Percentiles rank a stretch among this genome's conserved stretches.
Conservation (phyloP, 805 yeast genomes). For the Candida chilensis region DNA sequence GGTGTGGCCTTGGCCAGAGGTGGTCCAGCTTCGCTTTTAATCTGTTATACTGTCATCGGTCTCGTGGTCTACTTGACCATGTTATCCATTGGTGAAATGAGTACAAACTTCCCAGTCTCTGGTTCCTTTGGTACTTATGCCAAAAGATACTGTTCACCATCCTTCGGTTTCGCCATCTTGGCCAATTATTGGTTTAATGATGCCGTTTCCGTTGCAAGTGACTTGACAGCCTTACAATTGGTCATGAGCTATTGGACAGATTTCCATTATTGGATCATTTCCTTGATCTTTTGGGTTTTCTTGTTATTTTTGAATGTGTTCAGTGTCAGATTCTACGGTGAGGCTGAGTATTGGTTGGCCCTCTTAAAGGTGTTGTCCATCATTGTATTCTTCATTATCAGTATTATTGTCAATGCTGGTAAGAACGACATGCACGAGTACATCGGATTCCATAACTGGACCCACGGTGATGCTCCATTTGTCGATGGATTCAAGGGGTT, state of each 20-base stretch:
- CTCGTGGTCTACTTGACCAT: conserved; percentile 43
- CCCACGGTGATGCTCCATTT: conserved; percentile 41
- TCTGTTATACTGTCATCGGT: no score
- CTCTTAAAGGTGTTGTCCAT: conserved; percentile 39
- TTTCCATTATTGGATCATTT: conserved; percentile 40
- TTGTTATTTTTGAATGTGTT: conserved; percentile 27
- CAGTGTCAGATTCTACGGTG: conserved; percentile 30
- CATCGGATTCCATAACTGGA: conserved; percentile 33
- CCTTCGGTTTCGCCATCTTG: conserved; percentile 43
- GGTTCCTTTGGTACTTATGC: conserved; percentile 47
- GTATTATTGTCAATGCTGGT: conserved; percentile 51
- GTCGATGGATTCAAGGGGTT: conserved; percentile 44
- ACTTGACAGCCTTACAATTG: conserved; percentile 35
- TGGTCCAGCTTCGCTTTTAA: conserved; percentile 19
- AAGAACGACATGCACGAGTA: conserved; percentile 36
- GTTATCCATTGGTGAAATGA: conserved; percentile 48
- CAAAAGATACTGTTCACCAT: conserved; percentile 36
- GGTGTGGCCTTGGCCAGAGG: conserved; percentile 18
- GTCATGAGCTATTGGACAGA: conserved; percentile 38
- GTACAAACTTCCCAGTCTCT: conserved; percentile 42
- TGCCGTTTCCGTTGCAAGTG: conserved; percentile 38
- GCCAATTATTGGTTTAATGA: conserved; percentile 44
- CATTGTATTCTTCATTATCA: conserved; percentile 44
- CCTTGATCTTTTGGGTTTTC: conserved; percentile 45
- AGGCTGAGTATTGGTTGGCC: conserved; percentile 28